Evolutionary conservation across 2,329 filamentous ascomycete species (phyloP), one percentile per base, ranked within the genome.

Genomic region (Plenodomus lindquistii): DNA sequence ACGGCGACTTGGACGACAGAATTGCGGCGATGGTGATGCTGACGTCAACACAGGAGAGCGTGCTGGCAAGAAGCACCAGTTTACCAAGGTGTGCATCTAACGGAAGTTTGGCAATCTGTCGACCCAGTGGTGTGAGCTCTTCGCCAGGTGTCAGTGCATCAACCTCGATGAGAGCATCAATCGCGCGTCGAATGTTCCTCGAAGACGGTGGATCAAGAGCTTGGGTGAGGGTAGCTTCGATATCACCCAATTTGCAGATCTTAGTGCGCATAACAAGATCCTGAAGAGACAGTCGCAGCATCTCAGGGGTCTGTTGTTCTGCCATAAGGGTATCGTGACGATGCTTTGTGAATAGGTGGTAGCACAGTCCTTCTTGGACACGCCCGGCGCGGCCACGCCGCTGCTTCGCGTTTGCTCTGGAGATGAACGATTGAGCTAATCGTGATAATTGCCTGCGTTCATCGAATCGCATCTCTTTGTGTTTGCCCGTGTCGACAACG

Each of bases 381-480:
- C 94, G 89, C 34, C 94, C 94, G 45, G 94, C 94, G 78, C 94
- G 86, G 49, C 94, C 94, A 55, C 93, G 86, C 50, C 94, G 85
- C 70, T 99, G 94, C 67, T 97, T 97, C 1, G 94, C 93, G 67
- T 97, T 97, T 13, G 94, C 94, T 45, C 88, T 85, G 1, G 93
- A 96, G 55, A 99, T 96, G 70, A 97, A 99, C 0, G 91, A 91
- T 69, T 97, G 93, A 27, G 96, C 87, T 17, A 99, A 81, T 18
- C 90, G 84, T 1, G 93, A 97, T 27, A 99, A 79, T 66, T 99
- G 94, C 47, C 91, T 83, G 46, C 89, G 85, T 75, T 99, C 94
- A 66, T 99, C 93, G 62, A 96, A 97, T 21, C 93, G 79, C 93
- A 97, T 97, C 72, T 96, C 93, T 58, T 95, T 91, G 73, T 97